Percentiles rank a stretch among this genome's conserved stretches.
phyloP scores from a whole-genome alignment of 768 basidiomycete species.

The Ramaria rubella region DNA sequence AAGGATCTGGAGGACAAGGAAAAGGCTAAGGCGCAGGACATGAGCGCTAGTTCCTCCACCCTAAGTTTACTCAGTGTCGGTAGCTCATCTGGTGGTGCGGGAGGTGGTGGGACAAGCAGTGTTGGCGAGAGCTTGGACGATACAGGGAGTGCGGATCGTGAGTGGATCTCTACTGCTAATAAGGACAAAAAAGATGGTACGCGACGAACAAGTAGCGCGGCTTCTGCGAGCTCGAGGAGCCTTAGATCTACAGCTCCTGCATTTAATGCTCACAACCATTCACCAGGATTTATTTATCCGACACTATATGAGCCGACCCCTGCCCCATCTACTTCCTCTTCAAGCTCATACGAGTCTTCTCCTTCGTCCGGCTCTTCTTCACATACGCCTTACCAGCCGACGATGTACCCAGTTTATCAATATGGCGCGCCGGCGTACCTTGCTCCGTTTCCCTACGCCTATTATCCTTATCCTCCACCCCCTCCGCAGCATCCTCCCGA shows the following conservation, averaged over 20 bases:
- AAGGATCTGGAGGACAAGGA: slow-evolving; percentile 68
- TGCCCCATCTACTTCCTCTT: slow-evolving; percentile 15
- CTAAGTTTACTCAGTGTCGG: slow-evolving; percentile 57
- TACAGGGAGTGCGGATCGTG: slow-evolving; percentile 67
- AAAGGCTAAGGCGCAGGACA: slow-evolving; percentile 55
- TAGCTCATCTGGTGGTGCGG: slow-evolving; percentile 51
- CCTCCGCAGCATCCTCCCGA: slow-evolving; percentile 37
- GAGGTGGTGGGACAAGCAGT: slow-evolving; percentile 44
- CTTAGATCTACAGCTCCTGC: slow-evolving; percentile 73
- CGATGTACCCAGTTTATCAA: slow-evolving; percentile 23
- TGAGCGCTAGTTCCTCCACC: slow-evolving; percentile 72
- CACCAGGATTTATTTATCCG: slow-evolving; percentile 37
- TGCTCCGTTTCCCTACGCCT: slow-evolving; percentile 33
- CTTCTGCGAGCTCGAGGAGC: slow-evolving; percentile 57
- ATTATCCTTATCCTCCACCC: slow-evolving; percentile 40
- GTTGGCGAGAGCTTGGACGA: slow-evolving; percentile 58
- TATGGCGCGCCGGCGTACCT: slow-evolving; percentile 33
- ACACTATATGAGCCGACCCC: slow-evolving; percentile 53
- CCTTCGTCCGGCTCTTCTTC: slow-evolving; percentile 17
- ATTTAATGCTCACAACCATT: slow-evolving; percentile 35
- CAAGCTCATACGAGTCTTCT: slow-evolving; percentile 23
- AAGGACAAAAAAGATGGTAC: slow-evolving; percentile 52
- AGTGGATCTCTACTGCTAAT: slow-evolving; percentile 59
- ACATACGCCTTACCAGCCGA: slow-evolving; percentile 14
- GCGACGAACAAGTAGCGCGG: slow-evolving; percentile 35